Evolutionary conservation across 768 basidiomycete genomes (phyloP), one percentile per base, ranked within the genome.

Genomic region (Lactarius akahatsu): DNA sequence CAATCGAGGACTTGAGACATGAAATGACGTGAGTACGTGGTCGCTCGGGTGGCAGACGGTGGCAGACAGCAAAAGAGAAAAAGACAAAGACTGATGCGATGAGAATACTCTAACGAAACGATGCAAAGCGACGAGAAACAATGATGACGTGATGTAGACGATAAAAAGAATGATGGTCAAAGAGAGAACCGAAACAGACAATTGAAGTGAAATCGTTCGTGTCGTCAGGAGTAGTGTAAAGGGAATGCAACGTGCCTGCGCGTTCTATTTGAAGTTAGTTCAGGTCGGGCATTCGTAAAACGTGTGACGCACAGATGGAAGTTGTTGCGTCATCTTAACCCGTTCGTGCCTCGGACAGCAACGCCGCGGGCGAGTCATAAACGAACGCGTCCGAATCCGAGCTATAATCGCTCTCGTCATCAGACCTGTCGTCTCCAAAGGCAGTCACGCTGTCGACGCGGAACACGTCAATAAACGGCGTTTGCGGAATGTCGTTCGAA

Each of bases 381-480:
- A 74, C 75, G 65, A 78, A 78, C 36, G 76, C 71, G 60, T 78
- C 77, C 7, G 76, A 76, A 43, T 74, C 76, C 20, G 72, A 74
- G 55, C 74, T 74, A 26, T 68, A 69, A 34, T 75, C 77, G 23
- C 73, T 75, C 40, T 74, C 75, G 8, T 76, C 72, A n/a, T 76
- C 75, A 1, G 70, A 71, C 23, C 67, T 68, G 20, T 66, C 70
- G 13, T 40, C 62, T n/a, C 34, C 57, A 54, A 71, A 73, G 38
- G 72, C 67, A n/a, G 68, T 64, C 61, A 70, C 56, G 30, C 66
- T 61, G 38, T 81, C 81, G 30, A 92, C 83, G 60, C 83, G 80
- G 80, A 92, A 92, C 38, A 89, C 86, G 72, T 91, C 90, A 11
- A 86, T 77, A 77, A 90, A 91, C 3, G 91, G 91, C n/a, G 91